Evolutionary conservation across 306 rosid species (phyloP).

Genomic region (Fagus crenata): DNA sequence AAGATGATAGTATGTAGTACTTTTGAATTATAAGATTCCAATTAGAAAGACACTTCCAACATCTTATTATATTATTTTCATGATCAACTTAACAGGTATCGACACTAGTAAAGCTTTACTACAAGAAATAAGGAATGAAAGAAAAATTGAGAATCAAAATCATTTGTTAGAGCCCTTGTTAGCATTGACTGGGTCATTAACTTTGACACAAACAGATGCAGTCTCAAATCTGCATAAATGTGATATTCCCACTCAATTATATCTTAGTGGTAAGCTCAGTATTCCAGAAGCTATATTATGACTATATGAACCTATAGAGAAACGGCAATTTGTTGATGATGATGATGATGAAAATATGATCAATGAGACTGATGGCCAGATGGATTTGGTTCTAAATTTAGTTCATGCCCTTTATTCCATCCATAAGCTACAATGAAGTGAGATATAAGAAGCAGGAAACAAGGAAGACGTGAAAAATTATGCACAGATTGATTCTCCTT

Average conservation of each 20-base stretch:
- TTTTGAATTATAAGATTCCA: neutral
- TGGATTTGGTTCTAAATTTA: constrained; percentile 27
- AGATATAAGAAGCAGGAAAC: neutral
- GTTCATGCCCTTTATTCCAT: constrained; percentile 30
- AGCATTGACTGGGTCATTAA: constrained; percentile 65
- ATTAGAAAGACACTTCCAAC: neutral
- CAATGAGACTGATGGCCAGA: constrained; percentile 16
- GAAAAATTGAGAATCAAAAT: constrained; percentile 53
- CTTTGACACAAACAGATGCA: constrained; percentile 55
- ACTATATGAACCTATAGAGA: constrained; percentile 36
- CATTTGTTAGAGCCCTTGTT: constrained; percentile 68
- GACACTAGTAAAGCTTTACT: constrained; percentile 68
- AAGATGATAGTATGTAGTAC: neutral
- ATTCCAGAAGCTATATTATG: constrained; percentile 61
- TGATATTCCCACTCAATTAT: constrained; percentile 71
- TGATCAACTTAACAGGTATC: constrained; percentile 55
- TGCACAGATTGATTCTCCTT: neutral
- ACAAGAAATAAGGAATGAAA: constrained; percentile 69
- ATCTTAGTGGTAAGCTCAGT: constrained; percentile 66
- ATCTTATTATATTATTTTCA: constrained; percentile 6
- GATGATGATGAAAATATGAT: constrained; percentile 22
- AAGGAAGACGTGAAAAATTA: neutral
- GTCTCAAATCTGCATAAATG: constrained; percentile 73
- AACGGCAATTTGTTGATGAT: constrained; percentile 10
- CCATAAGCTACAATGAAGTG: constrained; percentile 28